Percentiles rank a stretch among this genome's conserved stretches.
Evolutionary conservation across 2,329 filamentous ascomycete species (phyloP).

Genomic region (Cordyceps javanica): DNA sequence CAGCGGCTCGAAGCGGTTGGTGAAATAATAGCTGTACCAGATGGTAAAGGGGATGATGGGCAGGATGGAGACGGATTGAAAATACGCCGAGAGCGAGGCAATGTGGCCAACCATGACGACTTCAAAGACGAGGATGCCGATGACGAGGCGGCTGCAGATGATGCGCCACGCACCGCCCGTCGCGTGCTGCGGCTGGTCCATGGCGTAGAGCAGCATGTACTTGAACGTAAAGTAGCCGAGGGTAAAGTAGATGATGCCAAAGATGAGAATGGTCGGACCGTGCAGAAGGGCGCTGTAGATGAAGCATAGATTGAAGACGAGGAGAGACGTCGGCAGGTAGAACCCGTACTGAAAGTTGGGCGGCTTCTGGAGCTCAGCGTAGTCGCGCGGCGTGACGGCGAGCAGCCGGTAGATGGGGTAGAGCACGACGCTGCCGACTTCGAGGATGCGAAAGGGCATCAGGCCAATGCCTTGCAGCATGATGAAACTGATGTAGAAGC

Average conservation of each 20-base stretch:
- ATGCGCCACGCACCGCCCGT: conserved; percentile 94
- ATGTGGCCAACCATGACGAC: conserved; percentile 85
- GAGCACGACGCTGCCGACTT: conserved; percentile 78
- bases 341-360: conserved; percentile 93
- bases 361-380: conserved; percentile 72
- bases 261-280: conserved; percentile 74
- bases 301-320: conserved; percentile 91
- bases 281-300: conserved; percentile 84
- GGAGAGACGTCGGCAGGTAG: conserved; percentile 84
- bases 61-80: conserved; percentile 63
- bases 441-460: conserved; percentile 84
- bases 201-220: conserved; percentile 94
- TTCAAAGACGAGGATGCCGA: conserved; percentile 85
- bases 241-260: conserved; percentile 76
- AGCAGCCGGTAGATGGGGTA: conserved; percentile 75
- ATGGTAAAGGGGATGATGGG: conserved; percentile 75
- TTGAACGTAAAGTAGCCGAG: conserved; percentile 90
- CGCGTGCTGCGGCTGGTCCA: conserved; percentile 93
- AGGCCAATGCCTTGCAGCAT: conserved; percentile 90
- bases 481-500: conserved; percentile 91
- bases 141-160: conserved; percentile 85
- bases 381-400: conserved; percentile 85
- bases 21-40: conserved; percentile 85
- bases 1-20: conserved; percentile 74
- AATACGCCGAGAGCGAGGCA: conserved; percentile 66